Base-by-base conservation (phyloP, 108 stramenopile species). In the Fragilaria crotonensis region DNA sequence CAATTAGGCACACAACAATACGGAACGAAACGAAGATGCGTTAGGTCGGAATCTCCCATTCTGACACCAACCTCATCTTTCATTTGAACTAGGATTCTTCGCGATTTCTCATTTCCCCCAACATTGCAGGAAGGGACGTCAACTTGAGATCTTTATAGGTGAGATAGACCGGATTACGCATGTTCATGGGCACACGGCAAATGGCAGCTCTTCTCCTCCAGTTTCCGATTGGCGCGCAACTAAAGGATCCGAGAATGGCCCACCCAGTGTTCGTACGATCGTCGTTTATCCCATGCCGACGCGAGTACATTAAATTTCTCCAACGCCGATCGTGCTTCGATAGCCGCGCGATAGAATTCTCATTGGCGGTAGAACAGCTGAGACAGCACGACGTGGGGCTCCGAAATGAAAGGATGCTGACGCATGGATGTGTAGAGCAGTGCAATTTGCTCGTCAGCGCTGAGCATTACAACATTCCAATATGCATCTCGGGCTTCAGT, bases 201-300 rank as follows among this genome's bases (percentile, higher is more conserved):
- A n/a, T n/a, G n/a, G n/a, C n/a, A n/a, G n/a, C n/a, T n/a, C n/a
- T n/a, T n/a, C n/a, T n/a, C n/a, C n/a, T n/a, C n/a, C n/a, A n/a
- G n/a, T n/a, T n/a, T n/a, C n/a, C n/a, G n/a, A n/a, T n/a, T n/a
- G n/a, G n/a, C n/a, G n/a, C n/a, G n/a, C n/a, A n/a, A n/a, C n/a
- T n/a, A n/a, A n/a, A 46, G 1, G 45, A 46, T 21, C 19, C 45
- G 45, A 21, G 45, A 21, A 46, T 21, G 22, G 2, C 45, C 45
- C 2, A 68, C 67, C 67, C 67, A 68, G 2, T 33, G 51, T 20
- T 45, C 59, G 54, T 60, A 68, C 2, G 67, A 52, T 25, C 53
- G 48, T 4, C 67, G 46, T 30, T 68, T 68, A 52, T 68, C 51
- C 51, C 51, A 52, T 27, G 25, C 23, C 2, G 25, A 4, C 2